Evolutionary conservation across 768 basidiomycete genomes (phyloP).

Genomic region (Rhodosporidiobolus sp.): DNA sequence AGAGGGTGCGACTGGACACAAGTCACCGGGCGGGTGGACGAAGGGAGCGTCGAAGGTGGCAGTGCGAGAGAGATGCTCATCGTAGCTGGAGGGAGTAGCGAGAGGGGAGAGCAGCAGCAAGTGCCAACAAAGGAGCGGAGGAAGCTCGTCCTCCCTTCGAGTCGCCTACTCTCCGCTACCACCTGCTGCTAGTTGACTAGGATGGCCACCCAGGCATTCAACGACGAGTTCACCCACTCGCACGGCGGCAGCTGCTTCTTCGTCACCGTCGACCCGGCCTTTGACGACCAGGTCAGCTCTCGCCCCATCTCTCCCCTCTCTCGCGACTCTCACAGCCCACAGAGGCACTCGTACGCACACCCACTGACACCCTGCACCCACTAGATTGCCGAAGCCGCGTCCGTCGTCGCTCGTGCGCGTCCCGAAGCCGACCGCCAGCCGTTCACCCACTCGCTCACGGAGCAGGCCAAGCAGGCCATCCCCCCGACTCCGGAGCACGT

Average conservation of each 20-base stretch:
- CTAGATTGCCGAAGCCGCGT: constrained; percentile 26
- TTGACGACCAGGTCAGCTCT: constrained; percentile 21
- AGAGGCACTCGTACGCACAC: neutral
- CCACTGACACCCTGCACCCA: too few relatives aligned
- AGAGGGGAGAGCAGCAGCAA: neutral
- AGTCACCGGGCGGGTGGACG: neutral
- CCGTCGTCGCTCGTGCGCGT: constrained; percentile 20
- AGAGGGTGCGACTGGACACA: constrained; percentile 79
- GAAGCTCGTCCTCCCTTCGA: neutral
- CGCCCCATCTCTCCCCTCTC: too few relatives aligned
- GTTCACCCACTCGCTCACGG: constrained; percentile 17
- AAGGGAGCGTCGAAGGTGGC: neutral
- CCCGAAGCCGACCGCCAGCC: constrained; percentile 16
- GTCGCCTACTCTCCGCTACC: neutral
- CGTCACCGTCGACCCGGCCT: constrained; percentile 34
- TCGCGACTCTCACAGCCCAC: neutral
- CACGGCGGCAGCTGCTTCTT: constrained; percentile 30
- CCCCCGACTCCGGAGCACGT: neutral
- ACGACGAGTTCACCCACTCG: constrained; percentile 26
- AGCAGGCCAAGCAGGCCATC: constrained; percentile 15
- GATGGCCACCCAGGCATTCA: constrained; percentile 31
- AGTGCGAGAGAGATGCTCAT: constrained; percentile 7
- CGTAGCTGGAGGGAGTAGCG: neutral
- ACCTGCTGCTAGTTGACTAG: neutral
- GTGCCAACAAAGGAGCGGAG: neutral